phyloP scores from a whole-genome alignment of 495 filamentous ascomycete genomes.

The Podospora comata region DNA sequence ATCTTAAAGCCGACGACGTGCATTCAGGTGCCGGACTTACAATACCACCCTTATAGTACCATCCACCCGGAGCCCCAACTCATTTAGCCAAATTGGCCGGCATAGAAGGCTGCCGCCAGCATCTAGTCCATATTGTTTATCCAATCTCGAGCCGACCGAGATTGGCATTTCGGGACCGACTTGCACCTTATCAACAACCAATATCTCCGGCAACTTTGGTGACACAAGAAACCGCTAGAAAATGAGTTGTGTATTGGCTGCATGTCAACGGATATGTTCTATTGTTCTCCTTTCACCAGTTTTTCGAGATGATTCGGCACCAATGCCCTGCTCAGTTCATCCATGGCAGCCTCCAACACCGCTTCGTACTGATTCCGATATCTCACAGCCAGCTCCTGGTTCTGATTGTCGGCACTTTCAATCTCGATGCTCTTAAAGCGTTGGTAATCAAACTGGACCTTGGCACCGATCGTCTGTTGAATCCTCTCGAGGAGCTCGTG shows the following conservation, averaged over 20 bases:
- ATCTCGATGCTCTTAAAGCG: constrained; percentile 35
- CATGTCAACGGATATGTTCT: not conserved
- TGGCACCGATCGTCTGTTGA: constrained; percentile 25
- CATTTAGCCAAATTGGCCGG: not conserved
- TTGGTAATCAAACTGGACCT: constrained; percentile 31
- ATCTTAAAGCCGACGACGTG: not conserved
- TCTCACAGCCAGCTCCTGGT: constrained; percentile 40
- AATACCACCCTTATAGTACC: not conserved
- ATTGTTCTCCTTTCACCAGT: not conserved
- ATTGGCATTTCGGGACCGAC: not conserved
- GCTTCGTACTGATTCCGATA: constrained; percentile 43
- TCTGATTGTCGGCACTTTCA: constrained; percentile 31
- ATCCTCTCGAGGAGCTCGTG: constrained; percentile 23
- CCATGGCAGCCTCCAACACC: constrained; percentile 33
- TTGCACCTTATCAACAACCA: not conserved
- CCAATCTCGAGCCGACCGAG: not conserved
- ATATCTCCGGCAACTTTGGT: not conserved
- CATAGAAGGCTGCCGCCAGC: not conserved
- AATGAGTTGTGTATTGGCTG: not conserved
- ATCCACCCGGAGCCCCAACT: not conserved
- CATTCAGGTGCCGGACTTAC: not conserved
- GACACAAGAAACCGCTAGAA: not conserved
- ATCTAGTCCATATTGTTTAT: not conserved
- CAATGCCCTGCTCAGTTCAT: not conserved
- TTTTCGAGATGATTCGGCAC: not conserved